Percentiles rank a stretch among this genome's conserved stretches.
phyloP scores from a whole-genome alignment of 805 yeast genomes.

The Komagataella mondaviorum region DNA sequence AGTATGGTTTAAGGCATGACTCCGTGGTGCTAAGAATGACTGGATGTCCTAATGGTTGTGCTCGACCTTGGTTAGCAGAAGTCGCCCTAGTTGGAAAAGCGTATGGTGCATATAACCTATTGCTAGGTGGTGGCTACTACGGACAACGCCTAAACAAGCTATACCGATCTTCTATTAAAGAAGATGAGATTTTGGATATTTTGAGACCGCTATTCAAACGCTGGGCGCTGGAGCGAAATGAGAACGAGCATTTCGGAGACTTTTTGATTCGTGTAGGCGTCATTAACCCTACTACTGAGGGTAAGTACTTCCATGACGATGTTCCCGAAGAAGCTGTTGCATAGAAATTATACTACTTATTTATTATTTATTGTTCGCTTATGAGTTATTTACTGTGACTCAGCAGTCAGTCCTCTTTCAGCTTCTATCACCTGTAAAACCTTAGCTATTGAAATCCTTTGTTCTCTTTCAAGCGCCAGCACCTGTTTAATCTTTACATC shows the following conservation, averaged over 20 bases:
- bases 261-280: constrained; percentile 79
- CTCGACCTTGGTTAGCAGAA: constrained; percentile 97
- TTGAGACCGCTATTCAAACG: constrained; percentile 81
- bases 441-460: constrained; percentile 17
- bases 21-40: constrained; percentile 96
- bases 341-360: constrained; percentile 1
- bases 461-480: constrained; percentile 29
- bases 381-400: not conserved
- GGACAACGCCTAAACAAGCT: constrained; percentile 90
- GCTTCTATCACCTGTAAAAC: constrained; percentile 10
- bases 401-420: not conserved
- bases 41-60: constrained; percentile 98
- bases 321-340: constrained; percentile 57
- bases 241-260: constrained; percentile 93
- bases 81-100: constrained; percentile 95
- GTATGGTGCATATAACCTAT: constrained; percentile 78
- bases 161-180: constrained; percentile 77
- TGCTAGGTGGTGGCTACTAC: constrained; percentile 93
- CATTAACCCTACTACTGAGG: constrained; percentile 79
- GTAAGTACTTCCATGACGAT: constrained; percentile 90
- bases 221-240: constrained; percentile 86
- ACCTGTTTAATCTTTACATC: constrained; percentile 30
- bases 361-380: not conserved
- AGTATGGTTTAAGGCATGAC: constrained; percentile 86
- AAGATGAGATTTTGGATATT: constrained; percentile 69